A percentile compares a stretch with the other conserved stretches of the same genome.
Conservation (phyloP, 2,329 filamentous ascomycete species). For the Bipolaris gigantea region DNA sequence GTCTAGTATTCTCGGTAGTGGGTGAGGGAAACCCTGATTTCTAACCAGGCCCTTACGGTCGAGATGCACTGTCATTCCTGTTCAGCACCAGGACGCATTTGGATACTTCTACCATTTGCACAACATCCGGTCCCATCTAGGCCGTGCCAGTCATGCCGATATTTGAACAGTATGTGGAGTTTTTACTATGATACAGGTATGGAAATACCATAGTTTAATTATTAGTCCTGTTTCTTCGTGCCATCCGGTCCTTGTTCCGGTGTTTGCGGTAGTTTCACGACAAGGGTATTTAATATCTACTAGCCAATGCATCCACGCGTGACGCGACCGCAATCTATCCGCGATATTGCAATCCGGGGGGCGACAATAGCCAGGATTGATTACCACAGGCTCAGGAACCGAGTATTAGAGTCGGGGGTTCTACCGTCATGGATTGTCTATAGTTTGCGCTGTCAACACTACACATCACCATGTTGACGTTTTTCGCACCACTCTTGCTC, state of each 20-base stretch:
- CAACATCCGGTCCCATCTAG: background rate
- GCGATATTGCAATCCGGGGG: slow-evolving; percentile 4
- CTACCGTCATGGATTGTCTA: background rate
- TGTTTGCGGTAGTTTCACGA: background rate
- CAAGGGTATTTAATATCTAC: slow-evolving; percentile 5
- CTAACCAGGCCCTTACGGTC: background rate
- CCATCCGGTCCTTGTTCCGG: background rate
- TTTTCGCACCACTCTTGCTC: slow-evolving; percentile 10
- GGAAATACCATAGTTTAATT: background rate
- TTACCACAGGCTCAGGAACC: background rate
- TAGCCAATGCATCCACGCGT: slow-evolving; percentile 7
- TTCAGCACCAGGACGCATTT: background rate
- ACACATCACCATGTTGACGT: slow-evolving; percentile 8
- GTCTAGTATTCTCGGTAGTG: slow-evolving; percentile 8
- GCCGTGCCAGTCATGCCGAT: background rate
- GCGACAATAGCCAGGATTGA: background rate
- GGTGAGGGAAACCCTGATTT: background rate
- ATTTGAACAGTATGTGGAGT: background rate
- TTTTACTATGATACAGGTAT: no score
- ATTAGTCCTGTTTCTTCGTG: background rate
- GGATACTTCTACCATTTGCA: background rate
- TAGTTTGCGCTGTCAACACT: background rate
- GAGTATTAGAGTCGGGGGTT: background rate
- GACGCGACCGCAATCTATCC: slow-evolving; percentile 11
- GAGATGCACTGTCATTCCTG: background rate